Conservation (phyloP, 106 monocot genomes). For the Acanthochlamys bracteata region DNA sequence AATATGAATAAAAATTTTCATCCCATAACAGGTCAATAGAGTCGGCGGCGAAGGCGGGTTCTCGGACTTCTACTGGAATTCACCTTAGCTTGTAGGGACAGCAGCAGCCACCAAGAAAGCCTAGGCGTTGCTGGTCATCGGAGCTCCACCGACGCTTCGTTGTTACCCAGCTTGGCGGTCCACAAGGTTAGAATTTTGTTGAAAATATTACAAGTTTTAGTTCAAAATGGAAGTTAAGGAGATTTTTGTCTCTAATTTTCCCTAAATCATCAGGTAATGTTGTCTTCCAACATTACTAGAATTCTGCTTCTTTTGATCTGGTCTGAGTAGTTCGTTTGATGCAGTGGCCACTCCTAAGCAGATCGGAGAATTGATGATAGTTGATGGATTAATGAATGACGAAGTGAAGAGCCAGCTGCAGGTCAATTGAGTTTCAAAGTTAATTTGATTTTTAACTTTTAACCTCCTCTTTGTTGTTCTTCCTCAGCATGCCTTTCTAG, state of each 20-base stretch:
- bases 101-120: constrained; percentile 50
- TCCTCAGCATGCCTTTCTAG: background rate
- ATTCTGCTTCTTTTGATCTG: background rate
- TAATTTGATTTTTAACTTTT: background rate
- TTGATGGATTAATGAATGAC: constrained; percentile 91
- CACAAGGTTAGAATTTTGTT: constrained; percentile 43
- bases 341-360: constrained; percentile 95
- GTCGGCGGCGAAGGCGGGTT: background rate
- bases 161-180: constrained; percentile 69
- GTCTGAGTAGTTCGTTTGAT: background rate
- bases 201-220: background rate
- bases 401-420: constrained; percentile 99
- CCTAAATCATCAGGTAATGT: too few species aligned
- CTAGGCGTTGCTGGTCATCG: constrained; percentile 89
- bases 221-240: background rate
- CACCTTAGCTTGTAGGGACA: constrained; percentile 12
- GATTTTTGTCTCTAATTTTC: background rate
- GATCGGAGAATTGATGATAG: constrained; percentile 96
- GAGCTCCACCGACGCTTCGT: constrained; percentile 92
- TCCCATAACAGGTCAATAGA: constrained; percentile 9
- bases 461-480: background rate
- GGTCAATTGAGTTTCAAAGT: constrained; percentile 16
- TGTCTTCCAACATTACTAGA: too few species aligned
- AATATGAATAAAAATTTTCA: too few species aligned
- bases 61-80: background rate